phyloP scores from a whole-genome alignment of 441 rosid genomes.

The Flueggea neowawraea region DNA sequence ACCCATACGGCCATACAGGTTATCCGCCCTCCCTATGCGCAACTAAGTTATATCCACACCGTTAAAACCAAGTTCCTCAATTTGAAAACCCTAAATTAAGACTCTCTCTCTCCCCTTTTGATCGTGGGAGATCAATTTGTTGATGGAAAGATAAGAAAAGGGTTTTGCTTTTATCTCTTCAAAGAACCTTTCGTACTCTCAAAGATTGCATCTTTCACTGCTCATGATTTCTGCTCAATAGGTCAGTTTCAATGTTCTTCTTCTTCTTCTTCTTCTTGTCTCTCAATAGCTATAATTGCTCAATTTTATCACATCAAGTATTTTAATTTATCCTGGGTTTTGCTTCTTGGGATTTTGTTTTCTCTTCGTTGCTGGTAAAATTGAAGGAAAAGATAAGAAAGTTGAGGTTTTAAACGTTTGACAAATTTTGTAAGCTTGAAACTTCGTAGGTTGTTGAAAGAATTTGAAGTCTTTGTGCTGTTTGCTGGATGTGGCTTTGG shows the following conservation, averaged over 20 bases:
- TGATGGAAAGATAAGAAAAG: neutral
- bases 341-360: conserved; percentile 1
- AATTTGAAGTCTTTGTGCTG: neutral
- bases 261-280: neutral
- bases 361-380: conserved; percentile 13
- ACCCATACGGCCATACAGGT: too few species aligned
- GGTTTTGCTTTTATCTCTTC: neutral
- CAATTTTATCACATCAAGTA: conserved; percentile 12
- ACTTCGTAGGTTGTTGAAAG: neutral
- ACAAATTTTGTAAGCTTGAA: neutral
- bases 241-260: conserved; percentile 14
- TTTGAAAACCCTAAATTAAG: neutral
- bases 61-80: too few species aligned
- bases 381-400: neutral
- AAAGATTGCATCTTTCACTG: conserved; percentile 5
- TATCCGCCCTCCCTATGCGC: too few species aligned
- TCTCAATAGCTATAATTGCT: conserved; percentile 20
- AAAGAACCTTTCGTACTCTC: too few species aligned
- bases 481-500: neutral
- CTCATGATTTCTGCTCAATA: conserved; percentile 25
- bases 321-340: conserved; percentile 7
- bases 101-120: neutral
- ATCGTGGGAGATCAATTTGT: too few species aligned
- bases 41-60: too few species aligned
- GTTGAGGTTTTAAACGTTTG: neutral